phyloP scores from a whole-genome alignment of 2,329 filamentous ascomycete genomes.

The Cordyceps pruinosa region DNA sequence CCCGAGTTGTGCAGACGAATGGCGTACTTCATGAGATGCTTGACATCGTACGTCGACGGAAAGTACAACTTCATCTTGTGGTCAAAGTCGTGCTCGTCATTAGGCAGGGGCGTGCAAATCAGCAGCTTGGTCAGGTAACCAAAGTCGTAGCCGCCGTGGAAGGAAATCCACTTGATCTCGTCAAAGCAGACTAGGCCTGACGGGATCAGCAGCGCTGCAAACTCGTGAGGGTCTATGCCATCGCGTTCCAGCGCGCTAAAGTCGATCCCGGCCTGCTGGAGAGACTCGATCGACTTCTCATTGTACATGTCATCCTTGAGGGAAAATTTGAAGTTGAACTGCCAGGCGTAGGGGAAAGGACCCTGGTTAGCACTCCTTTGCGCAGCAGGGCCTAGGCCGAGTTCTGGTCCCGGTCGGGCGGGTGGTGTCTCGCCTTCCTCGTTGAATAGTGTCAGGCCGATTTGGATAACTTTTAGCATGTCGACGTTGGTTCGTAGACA shows the following conservation, averaged over 20 bases:
- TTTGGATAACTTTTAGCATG: conserved; percentile 93
- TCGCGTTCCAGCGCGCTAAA: conserved; percentile 77
- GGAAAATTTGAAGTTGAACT: conserved; percentile 98
- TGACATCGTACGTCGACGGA: conserved; percentile 89
- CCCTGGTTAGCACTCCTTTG: conserved; percentile 35
- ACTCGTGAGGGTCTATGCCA: conserved; percentile 84
- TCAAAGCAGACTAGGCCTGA: conserved; percentile 85
- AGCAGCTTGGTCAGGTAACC: conserved; percentile 94
- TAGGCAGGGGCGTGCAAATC: conserved; percentile 72
- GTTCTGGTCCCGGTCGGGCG: conserved; percentile 50
- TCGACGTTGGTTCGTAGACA: conserved; percentile 96
- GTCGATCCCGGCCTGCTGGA: conserved; percentile 88
- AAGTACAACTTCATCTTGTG: conserved; percentile 88
- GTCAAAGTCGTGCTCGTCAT: conserved; percentile 85
- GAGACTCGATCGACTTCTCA: conserved; percentile 84
- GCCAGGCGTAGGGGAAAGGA: conserved; percentile 84
- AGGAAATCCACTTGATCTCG: conserved; percentile 91
- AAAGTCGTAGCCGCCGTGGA: conserved; percentile 97
- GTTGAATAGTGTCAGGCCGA: conserved; percentile 90
- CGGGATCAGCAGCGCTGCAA: conserved; percentile 82
- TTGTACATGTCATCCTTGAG: conserved; percentile 97
- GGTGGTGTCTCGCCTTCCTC: conserved; percentile 82
- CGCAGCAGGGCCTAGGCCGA: conserved; percentile 29
- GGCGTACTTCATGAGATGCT: conserved; percentile 91
- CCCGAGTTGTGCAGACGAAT: conserved; percentile 60